Conservation (phyloP, 2,329 filamentous ascomycete species). For the Cercospora sp. region DNA sequence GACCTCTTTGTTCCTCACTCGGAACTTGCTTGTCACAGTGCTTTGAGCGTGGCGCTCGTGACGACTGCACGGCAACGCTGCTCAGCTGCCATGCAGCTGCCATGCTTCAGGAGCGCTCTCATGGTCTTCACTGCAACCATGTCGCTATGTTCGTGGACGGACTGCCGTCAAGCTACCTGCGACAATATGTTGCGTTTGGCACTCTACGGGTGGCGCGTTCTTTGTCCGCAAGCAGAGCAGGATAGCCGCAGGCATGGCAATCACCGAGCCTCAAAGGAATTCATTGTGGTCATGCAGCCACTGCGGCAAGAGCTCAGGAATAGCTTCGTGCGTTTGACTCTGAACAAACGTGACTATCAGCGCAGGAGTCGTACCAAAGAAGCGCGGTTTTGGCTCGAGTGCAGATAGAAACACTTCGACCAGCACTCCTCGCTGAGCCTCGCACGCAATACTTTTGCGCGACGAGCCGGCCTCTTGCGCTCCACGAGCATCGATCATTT, state of each 20-base stretch:
- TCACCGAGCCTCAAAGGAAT: slow-evolving; percentile 29
- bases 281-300: slow-evolving; percentile 29
- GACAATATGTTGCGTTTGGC: slow-evolving; percentile 2
- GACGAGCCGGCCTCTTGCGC: slow-evolving; percentile 32
- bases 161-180: background rate
- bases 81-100: background rate
- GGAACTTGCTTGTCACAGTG: background rate
- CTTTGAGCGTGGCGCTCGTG: background rate
- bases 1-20: background rate
- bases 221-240: slow-evolving; percentile 32
- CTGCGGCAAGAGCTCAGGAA: slow-evolving; percentile 21
- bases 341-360: slow-evolving; percentile 20
- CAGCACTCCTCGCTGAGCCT: background rate
- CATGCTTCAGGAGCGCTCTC: background rate
- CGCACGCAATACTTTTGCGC: slow-evolving; percentile 13
- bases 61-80: background rate
- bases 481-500: background rate
- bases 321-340: slow-evolving; percentile 23
- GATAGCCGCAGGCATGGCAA: slow-evolving; percentile 23
- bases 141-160: background rate
- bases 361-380: slow-evolving; percentile 27
- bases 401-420: slow-evolving; percentile 8
- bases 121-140: background rate
- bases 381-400: slow-evolving; percentile 7
- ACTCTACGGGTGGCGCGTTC: slow-evolving; percentile 12